These are phyloP conservation scores for Candida khao-thaluensis DNA, from an alignment of 805 yeast species.

Conservation along the genomic window DNA sequence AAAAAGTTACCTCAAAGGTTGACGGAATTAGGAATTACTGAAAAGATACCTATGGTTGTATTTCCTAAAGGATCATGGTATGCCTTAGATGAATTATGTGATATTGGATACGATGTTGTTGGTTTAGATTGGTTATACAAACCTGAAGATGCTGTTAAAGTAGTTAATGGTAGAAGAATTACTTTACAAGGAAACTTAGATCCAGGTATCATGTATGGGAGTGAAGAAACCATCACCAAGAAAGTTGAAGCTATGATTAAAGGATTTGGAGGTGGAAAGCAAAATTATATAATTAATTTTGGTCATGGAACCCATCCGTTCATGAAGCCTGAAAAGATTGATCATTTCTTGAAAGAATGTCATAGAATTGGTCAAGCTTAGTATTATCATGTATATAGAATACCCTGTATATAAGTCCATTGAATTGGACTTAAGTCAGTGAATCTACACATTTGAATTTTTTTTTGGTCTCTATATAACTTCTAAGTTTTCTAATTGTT, in stretches of 20 bases:
- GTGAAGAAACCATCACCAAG: conserved; percentile 71
- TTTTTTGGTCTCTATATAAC: no score
- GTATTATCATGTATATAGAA: conserved; percentile 7
- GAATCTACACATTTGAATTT: no score
- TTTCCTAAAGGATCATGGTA: conserved; percentile 98
- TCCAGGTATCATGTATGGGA: conserved; percentile 92
- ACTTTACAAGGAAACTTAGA: conserved; percentile 93
- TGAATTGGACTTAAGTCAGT: no score
- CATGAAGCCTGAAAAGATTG: conserved; percentile 90
- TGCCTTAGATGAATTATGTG: conserved; percentile 82
- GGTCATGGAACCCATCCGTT: conserved; percentile 99
- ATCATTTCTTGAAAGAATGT: conserved; percentile 81
- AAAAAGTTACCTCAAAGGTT: conserved; percentile 66
- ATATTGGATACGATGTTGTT: conserved; percentile 79
- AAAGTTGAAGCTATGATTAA: conserved; percentile 86
- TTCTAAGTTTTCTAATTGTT: no score
- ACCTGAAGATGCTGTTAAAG: conserved; percentile 80
- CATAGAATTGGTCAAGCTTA: conserved; percentile 65
- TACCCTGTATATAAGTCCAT: no score
- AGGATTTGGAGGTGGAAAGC: conserved; percentile 93
- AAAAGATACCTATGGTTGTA: conserved; percentile 79
- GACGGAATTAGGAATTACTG: conserved; percentile 65
- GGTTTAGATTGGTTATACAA: conserved; percentile 90
- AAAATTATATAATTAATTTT: conserved; percentile 87
- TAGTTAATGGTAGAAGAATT: conserved; percentile 68